Evolutionary conservation across 2,329 filamentous ascomycete genomes (phyloP), one percentile per base, ranked within the genome.

Genomic region (Fusarium sp.): DNA sequence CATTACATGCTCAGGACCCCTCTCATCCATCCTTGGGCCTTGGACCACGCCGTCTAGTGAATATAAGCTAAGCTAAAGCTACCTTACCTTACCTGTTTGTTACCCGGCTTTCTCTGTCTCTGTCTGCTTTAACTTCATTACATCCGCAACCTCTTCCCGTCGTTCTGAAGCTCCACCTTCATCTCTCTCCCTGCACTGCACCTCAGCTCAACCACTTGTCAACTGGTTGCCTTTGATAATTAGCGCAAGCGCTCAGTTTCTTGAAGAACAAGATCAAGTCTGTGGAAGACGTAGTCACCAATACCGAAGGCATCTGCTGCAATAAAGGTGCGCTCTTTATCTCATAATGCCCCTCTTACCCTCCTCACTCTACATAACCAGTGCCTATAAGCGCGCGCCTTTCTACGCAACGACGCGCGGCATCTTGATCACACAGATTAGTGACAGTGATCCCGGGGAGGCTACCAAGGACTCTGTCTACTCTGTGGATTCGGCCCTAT

Each of bases 1-100:
- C 45, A 70, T 70, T 55, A 60, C 66, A 70, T 70, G 62, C 63
- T 75, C 63, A 72, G 57, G 50, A 64, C 65, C 71, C 76, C 72
- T 74, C 72, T 71, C 45, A 68, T 41, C 42, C 57, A 59, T 71
- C 62, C 68, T 76, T 59, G 32, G 45, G 26, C 57, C 55, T 58
- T 75, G 55, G 55, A 63, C 66, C 67, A 44, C 61, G 42, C 72
- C 62, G 60, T 76, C 73, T 59, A 69, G 62, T 70, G 58, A 68
- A 66, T 50, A 70, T 63, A 70, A 70, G 60, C 67, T 66, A 69
- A 48, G 66, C 61, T 70, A 54, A 47, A 70, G 67, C 39, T 36
- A 18, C 35, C 32, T 35, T 70, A 65, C 66, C 54, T 48, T 55
- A 22, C 32, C 24, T 54, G 24, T 41, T 44, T 38, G n/a, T 42